Conservation (phyloP, 1,284 basidiomycete genomes). For the Ustilago hordei region DNA sequence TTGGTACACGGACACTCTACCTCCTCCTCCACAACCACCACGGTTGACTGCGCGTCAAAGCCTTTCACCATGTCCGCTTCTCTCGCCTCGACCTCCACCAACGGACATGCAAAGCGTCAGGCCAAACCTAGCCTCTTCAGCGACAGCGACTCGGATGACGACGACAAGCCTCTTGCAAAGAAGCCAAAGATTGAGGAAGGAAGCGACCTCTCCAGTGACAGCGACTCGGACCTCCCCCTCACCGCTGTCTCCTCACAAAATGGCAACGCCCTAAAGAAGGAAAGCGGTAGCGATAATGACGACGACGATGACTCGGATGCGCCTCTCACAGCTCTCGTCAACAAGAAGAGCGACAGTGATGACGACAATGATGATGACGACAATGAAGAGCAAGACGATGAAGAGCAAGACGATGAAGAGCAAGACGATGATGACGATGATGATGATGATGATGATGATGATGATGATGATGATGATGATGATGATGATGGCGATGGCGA, state of each 20-base stretch:
- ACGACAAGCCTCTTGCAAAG: slow-evolving; percentile 51
- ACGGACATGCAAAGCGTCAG: slow-evolving; percentile 37
- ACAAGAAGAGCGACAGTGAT: slow-evolving; percentile 32
- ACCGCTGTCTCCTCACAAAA: slow-evolving; percentile 36
- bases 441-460: slow-evolving; percentile 43
- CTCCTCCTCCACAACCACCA: too few species aligned
- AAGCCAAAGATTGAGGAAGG: slow-evolving; percentile 23
- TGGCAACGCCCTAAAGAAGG: slow-evolving; percentile 47
- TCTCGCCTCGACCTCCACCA: slow-evolving; percentile 26
- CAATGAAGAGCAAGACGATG: slow-evolving; percentile 45
- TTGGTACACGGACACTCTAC: too few species aligned
- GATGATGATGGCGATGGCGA: slow-evolving; percentile 51
- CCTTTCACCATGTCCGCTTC: slow-evolving; percentile 25
- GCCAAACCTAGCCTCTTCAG: slow-evolving; percentile 31
- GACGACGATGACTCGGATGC: slow-evolving; percentile 55
- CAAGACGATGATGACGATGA: slow-evolving; percentile 71
- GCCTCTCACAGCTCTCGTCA: slow-evolving; percentile 46
- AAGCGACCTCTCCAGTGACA: slow-evolving; percentile 31
- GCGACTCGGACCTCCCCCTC: slow-evolving; percentile 52
- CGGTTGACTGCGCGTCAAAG: neutral
- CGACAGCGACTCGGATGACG: slow-evolving; percentile 47
- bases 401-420: slow-evolving; percentile 43
- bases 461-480: slow-evolving; percentile 44
- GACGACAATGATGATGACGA: slow-evolving; percentile 35
- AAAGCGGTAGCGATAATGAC: slow-evolving; percentile 19